Conservation (phyloP, 2,329 filamentous ascomycete genomes). For the Fragosphaeria purpurea region DNA sequence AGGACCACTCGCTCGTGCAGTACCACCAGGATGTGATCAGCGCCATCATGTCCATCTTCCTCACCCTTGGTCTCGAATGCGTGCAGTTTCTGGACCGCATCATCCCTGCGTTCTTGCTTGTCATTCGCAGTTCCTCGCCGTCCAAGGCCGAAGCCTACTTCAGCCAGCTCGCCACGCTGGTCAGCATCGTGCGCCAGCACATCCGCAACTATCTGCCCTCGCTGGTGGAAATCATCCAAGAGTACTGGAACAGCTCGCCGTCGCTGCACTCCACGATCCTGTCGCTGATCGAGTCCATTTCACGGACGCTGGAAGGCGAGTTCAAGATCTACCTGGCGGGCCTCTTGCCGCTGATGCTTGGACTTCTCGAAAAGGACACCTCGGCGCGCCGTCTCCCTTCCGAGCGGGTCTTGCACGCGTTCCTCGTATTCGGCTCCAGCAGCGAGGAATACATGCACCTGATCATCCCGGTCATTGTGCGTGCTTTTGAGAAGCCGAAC, state of each 20-base stretch:
- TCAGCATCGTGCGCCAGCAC: constrained; percentile 92
- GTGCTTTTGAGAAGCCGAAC: constrained; percentile 81
- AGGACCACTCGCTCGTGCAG: constrained; percentile 78
- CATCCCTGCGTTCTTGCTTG: constrained; percentile 82
- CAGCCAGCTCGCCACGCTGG: constrained; percentile 86
- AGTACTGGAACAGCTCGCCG: constrained; percentile 77
- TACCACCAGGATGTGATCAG: constrained; percentile 93
- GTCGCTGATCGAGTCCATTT: constrained; percentile 85
- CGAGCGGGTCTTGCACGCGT: constrained; percentile 85
- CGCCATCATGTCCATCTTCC: constrained; percentile 97
- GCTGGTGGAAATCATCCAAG: constrained; percentile 76
- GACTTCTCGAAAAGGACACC: constrained; percentile 78
- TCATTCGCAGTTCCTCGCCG: constrained; percentile 72
- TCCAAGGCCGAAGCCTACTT: constrained; percentile 90
- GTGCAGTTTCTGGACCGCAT: constrained; percentile 91
- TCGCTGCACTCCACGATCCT: constrained; percentile 86
- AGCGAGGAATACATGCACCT: constrained; percentile 99
- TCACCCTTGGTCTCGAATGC: constrained; percentile 89
- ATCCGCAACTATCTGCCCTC: constrained; percentile 83
- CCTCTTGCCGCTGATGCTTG: constrained; percentile 85
- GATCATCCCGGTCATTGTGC: constrained; percentile 90
- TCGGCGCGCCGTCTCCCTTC: constrained; percentile 69
- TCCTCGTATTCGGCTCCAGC: constrained; percentile 90
- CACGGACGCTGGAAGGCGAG: constrained; percentile 86
- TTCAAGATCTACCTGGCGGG: constrained; percentile 94